Conservation (phyloP, 164 flowering plant species). For the Chimonanthus salicifolius region DNA sequence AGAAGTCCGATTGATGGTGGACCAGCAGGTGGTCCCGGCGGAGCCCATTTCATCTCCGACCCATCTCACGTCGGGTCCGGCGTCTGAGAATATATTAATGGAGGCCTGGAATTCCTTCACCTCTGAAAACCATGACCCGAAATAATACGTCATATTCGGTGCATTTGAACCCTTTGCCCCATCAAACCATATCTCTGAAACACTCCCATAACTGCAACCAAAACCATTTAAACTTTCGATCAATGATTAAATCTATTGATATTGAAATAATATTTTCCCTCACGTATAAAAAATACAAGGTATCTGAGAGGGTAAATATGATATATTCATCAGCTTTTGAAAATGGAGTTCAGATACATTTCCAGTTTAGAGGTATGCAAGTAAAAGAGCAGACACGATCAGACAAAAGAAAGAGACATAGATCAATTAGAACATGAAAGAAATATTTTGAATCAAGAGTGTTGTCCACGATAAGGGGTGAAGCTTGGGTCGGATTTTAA, state of each 20-base stretch:
- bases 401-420: no score
- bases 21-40: constrained; percentile 81
- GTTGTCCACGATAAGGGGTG: no score
- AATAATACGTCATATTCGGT: constrained; percentile 73
- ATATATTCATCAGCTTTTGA: no score
- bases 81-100: constrained; percentile 89
- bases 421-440: no score
- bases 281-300: no score
- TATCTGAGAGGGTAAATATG: no score
- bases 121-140: constrained; percentile 79
- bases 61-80: constrained; percentile 89
- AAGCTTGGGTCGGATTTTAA: no score
- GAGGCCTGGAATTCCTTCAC: constrained; percentile 77
- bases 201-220: constrained; percentile 58
- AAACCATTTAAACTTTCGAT: neutral
- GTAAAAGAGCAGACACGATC: no score
- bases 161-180: constrained; percentile 83
- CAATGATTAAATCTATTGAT: neutral
- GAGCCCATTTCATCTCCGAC: constrained; percentile 80
- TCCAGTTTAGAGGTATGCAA: no score
- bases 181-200: constrained; percentile 91
- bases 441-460: no score
- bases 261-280: no score
- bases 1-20: constrained; percentile 55
- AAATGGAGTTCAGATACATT: no score